Evolutionary conservation across 2,329 filamentous ascomycete genomes (phyloP).

Genomic region (Sporothrix protearum): DNA sequence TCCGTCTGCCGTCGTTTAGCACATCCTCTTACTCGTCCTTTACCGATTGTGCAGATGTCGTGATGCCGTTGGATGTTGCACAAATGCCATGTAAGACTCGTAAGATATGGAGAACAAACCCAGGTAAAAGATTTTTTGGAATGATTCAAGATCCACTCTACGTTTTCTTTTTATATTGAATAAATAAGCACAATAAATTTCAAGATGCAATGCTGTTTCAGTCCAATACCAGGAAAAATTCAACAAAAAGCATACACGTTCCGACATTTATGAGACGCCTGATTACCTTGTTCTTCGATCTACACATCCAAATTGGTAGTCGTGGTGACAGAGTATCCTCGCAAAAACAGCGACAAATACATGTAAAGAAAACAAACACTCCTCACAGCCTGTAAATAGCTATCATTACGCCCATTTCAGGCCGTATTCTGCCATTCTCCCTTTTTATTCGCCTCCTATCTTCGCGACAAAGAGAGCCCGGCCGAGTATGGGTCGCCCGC

Average conservation of each 20-base stretch:
- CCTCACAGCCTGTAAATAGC: background rate
- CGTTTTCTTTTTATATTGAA: no score
- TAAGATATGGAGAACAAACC: background rate
- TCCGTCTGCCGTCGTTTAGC: background rate
- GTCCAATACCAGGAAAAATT: no score
- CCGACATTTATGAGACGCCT: background rate
- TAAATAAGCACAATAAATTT: background rate
- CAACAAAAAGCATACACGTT: background rate
- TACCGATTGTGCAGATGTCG: conserved; percentile 6
- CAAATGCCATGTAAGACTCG: background rate
- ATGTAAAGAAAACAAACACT: background rate
- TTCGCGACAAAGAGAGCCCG: background rate
- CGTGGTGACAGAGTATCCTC: background rate
- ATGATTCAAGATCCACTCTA: no score
- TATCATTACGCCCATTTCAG: background rate
- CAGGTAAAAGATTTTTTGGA: background rate
- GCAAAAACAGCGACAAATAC: background rate
- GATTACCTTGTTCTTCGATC: no score
- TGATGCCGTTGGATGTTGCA: background rate
- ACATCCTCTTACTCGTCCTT: background rate
- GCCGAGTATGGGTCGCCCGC: conserved; percentile 27
- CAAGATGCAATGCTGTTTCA: background rate
- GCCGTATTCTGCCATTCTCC: background rate
- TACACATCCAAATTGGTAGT: background rate
- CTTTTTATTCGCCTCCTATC: background rate